These are phyloP conservation scores for Venturia pyrina DNA, from an alignment of 2,329 filamentous ascomycete genomes.

Conservation along the genomic window DNA sequence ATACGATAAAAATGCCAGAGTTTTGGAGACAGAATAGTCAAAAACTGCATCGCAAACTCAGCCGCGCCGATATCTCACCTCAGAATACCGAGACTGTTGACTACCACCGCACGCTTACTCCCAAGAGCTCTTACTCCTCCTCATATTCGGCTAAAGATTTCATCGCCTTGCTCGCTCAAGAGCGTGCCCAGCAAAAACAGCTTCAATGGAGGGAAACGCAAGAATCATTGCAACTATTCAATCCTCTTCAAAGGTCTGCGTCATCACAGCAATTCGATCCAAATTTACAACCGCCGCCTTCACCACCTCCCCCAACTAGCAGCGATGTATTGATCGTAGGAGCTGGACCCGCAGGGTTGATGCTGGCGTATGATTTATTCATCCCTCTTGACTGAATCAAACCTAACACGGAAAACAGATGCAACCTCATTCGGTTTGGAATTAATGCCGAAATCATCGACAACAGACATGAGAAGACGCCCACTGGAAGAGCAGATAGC, in stretches of 20 bases:
- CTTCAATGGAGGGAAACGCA: background rate
- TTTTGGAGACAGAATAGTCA: slow-evolving; percentile 2
- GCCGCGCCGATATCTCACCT: background rate
- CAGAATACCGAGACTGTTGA: background rate
- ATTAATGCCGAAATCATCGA: slow-evolving; percentile 58
- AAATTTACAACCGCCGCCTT: background rate
- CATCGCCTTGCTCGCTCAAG: background rate
- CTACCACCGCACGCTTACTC: background rate
- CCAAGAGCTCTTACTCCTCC: background rate
- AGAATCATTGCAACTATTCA: background rate
- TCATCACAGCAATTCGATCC: background rate
- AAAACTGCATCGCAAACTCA: background rate
- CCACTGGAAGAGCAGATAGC: slow-evolving; percentile 60
- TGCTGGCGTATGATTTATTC: slow-evolving; percentile 28
- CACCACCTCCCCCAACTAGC: slow-evolving; percentile 5
- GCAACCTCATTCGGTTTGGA: slow-evolving; percentile 53
- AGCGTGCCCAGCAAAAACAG: slow-evolving; percentile 1
- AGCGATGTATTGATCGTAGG: slow-evolving; percentile 24
- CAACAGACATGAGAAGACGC: slow-evolving; percentile 57
- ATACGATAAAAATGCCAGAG: background rate
- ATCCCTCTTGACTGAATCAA: background rate
- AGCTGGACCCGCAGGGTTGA: slow-evolving; percentile 32
- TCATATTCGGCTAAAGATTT: slow-evolving; percentile 1
- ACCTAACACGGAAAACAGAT: slow-evolving; percentile 24
- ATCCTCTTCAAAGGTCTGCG: background rate